A percentile compares a stretch with the other conserved stretches of the same genome.
Evolutionary conservation across 2,329 filamentous ascomycete species (phyloP).

Genomic region (Lasiodiplodia sp.): DNA sequence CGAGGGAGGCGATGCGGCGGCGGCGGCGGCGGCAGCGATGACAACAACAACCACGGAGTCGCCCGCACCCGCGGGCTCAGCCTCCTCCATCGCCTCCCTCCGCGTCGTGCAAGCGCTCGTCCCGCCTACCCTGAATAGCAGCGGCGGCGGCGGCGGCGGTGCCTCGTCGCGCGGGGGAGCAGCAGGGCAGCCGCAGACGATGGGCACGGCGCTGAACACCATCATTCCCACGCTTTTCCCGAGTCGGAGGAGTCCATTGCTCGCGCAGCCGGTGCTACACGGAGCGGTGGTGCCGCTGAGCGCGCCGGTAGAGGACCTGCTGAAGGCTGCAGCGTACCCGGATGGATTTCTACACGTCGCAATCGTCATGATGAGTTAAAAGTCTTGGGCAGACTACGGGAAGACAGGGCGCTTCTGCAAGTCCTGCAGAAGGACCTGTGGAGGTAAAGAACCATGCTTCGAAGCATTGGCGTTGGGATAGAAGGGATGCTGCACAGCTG

Average conservation of each 20-base stretch:
- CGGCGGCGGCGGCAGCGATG: constrained; percentile 32
- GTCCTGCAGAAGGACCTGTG: not conserved
- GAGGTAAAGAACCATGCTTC: not conserved
- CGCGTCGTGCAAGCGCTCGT: constrained; percentile 75
- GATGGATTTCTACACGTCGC: constrained; percentile 92
- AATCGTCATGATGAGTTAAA: constrained; percentile 71
- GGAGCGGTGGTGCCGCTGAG: constrained; percentile 82
- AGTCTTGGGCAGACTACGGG: too few species aligned
- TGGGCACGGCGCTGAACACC: constrained; percentile 79
- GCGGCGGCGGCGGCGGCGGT: constrained; percentile 7
- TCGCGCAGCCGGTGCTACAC: constrained; percentile 86
- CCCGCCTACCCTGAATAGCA: constrained; percentile 50
- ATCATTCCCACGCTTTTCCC: constrained; percentile 86
- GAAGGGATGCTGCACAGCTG: not conserved
- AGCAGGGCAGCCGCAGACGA: constrained; percentile 58
- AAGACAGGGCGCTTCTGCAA: not conserved
- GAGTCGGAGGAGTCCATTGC: constrained; percentile 80
- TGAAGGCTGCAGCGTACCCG: constrained; percentile 82
- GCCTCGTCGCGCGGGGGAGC: constrained; percentile 50
- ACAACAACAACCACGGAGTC: not conserved
- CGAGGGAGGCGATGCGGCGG: not conserved
- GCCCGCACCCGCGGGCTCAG: not conserved
- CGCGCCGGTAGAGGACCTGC: constrained; percentile 81
- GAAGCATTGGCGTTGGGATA: not conserved
- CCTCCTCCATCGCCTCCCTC: constrained; percentile 45